A percentile compares a stretch with the other conserved stretches of the same genome.
phyloP scores from a whole-genome alignment of 495 filamentous ascomycete genomes.

The Penicillium roqueforti region DNA sequence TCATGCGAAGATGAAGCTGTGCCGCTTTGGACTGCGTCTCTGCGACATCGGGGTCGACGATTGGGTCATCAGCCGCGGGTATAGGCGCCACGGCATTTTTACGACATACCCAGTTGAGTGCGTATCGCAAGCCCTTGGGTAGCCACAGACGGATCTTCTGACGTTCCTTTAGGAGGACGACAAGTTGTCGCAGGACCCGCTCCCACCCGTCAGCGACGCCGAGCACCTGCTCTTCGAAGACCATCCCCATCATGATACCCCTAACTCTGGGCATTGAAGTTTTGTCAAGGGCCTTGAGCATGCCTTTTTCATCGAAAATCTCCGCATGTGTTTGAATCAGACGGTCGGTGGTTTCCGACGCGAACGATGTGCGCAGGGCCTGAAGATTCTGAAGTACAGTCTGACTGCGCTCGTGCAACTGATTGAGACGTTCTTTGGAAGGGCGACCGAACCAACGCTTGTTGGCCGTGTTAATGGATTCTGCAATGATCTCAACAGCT shows the following conservation, averaged over 20 bases:
- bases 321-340: constrained; percentile 23
- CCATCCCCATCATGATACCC: constrained; percentile 25
- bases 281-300: constrained; percentile 15
- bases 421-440: constrained; percentile 17
- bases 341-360: constrained; percentile 23
- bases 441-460: constrained; percentile 26
- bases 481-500: constrained; percentile 14
- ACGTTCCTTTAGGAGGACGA: constrained; percentile 22
- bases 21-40: constrained; percentile 23
- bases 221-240: constrained; percentile 31
- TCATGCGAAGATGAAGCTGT: constrained; percentile 30
- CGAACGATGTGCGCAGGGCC: constrained; percentile 17
- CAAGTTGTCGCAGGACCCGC: constrained; percentile 17
- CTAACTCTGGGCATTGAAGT: constrained; percentile 11
- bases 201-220: constrained; percentile 22
- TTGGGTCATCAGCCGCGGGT: constrained; percentile 5
- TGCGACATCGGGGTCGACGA: constrained; percentile 23
- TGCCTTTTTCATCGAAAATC: constrained; percentile 26
- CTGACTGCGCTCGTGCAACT: constrained; percentile 14
- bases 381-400: constrained; percentile 16
- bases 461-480: constrained; percentile 25
- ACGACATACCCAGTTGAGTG: constrained; percentile 19
- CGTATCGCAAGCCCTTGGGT: constrained; percentile 25
- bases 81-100: constrained; percentile 18
- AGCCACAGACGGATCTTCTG: constrained; percentile 22